Evolutionary conservation across 2,329 filamentous ascomycete species (phyloP).

Genomic region (Helotiales sp.): DNA sequence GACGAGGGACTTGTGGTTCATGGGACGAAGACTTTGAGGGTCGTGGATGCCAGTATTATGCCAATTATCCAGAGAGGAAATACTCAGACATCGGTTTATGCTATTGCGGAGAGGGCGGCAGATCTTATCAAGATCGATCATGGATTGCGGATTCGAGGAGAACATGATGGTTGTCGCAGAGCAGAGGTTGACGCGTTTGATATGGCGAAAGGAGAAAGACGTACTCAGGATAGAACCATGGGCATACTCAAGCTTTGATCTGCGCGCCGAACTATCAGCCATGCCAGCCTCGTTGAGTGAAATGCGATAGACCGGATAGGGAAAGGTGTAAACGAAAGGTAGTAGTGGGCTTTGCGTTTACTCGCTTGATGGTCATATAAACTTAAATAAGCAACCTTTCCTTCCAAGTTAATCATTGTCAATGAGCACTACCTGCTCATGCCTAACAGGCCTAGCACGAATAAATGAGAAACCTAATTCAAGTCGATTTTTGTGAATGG

Average conservation of each 20-base stretch:
- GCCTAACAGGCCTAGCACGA: neutral
- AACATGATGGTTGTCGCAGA: neutral
- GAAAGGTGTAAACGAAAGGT: neutral
- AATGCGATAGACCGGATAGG: neutral
- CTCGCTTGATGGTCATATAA: neutral
- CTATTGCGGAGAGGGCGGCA: neutral
- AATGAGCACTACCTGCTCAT: neutral
- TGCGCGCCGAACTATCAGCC: no score
- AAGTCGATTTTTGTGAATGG: no score
- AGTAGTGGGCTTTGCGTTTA: neutral
- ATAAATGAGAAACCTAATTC: no score
- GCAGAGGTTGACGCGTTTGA: neutral
- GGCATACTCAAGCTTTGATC: no score
- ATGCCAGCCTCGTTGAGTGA: no score
- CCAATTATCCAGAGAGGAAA: conserved; percentile 1
- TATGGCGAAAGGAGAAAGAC: neutral
- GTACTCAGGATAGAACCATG: no score
- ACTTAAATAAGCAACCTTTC: neutral
- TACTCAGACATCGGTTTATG: neutral
- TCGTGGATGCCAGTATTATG: conserved; percentile 12
- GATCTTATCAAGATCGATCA: neutral
- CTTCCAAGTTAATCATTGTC: neutral
- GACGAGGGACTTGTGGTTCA: conserved; percentile 22
- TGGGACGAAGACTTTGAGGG: conserved; percentile 11
- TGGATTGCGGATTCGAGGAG: neutral